Conservation (phyloP, 2,329 filamentous ascomycete genomes). For the Paradendryphiella salina region DNA sequence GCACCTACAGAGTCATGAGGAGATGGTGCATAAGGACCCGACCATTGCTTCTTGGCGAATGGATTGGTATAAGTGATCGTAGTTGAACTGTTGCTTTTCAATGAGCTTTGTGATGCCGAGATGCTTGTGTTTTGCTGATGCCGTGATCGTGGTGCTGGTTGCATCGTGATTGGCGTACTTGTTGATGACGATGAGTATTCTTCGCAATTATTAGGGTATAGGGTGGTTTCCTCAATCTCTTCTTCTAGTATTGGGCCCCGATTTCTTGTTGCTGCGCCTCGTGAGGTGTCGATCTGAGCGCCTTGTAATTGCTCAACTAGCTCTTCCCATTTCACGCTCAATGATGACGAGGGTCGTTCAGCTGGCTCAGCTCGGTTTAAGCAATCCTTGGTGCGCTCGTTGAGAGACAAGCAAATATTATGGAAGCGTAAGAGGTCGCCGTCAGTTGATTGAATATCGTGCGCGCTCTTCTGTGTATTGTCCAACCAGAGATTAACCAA, state of each 20-base stretch:
- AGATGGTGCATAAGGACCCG: conserved; percentile 30
- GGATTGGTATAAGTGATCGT: conserved; percentile 32
- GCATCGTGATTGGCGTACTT: conserved; percentile 44
- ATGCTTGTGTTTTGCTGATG: conserved; percentile 42
- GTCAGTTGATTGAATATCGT: conserved; percentile 47
- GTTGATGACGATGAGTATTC: conserved; percentile 39
- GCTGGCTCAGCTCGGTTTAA: conserved; percentile 57
- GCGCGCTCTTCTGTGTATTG: conserved; percentile 44
- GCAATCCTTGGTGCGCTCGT: conserved; percentile 55
- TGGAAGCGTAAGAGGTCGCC: conserved; percentile 56
- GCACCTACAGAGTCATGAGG: conserved; percentile 32
- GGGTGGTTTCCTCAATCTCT: conserved; percentile 29
- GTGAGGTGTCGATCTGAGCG: conserved; percentile 35
- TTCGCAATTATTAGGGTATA: conserved; percentile 28
- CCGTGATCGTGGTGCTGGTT: conserved; percentile 30
- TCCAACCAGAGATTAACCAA: conserved; percentile 82
- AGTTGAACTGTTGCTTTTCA: conserved; percentile 35
- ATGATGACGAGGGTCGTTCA: conserved; percentile 54
- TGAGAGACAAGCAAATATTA: conserved; percentile 53
- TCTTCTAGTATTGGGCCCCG: conserved; percentile 33
- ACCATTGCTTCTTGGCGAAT: conserved; percentile 26
- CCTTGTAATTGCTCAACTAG: conserved; percentile 54
- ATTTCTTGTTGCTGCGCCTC: conserved; percentile 41
- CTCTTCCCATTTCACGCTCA: conserved; percentile 58
- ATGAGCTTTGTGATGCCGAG: conserved; percentile 40